Conservation (phyloP, 2,329 filamentous ascomycete genomes). For the Blastomyces silverae region DNA sequence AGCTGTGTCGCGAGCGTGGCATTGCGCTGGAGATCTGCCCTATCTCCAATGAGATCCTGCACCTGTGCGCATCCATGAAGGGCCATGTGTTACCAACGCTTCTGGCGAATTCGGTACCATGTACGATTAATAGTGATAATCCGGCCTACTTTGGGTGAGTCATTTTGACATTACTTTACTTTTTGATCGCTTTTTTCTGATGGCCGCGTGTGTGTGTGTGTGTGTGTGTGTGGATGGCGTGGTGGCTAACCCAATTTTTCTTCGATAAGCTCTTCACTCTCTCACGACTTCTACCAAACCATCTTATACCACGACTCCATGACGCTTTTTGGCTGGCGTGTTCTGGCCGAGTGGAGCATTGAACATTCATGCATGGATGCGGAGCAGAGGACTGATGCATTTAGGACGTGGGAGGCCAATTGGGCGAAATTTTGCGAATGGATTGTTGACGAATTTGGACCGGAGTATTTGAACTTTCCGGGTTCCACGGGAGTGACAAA, state of each 20-base stretch:
- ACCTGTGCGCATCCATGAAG: conserved; percentile 68
- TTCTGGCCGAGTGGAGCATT: conserved; percentile 15
- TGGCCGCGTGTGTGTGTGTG: too few species aligned
- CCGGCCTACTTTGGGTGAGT: conserved; percentile 14
- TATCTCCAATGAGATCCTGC: conserved; percentile 80
- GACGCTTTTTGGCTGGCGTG: conserved; percentile 8
- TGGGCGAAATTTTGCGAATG: conserved; percentile 90
- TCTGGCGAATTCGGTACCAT: conserved; percentile 18
- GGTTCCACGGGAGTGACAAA: background rate
- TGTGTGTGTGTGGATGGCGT: background rate
- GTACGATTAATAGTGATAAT: conserved; percentile 15
- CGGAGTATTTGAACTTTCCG: conserved; percentile 11
- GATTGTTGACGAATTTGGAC: conserved; percentile 69
- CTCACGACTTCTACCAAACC: conserved; percentile 13
- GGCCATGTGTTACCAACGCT: conserved; percentile 64
- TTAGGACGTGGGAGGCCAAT: conserved; percentile 70
- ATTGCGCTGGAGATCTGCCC: conserved; percentile 88
- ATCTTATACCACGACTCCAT: conserved; percentile 8
- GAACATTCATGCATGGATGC: conserved; percentile 13
- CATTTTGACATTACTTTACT: background rate
- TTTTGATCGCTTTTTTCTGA: too few species aligned
- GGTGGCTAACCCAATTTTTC: background rate
- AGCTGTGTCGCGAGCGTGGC: conserved; percentile 80
- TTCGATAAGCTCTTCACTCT: conserved; percentile 9
- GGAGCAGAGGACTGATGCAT: background rate